Evolutionary conservation across 768 basidiomycete genomes (phyloP).

Genomic region (Coprinopsis marcescibilis): DNA sequence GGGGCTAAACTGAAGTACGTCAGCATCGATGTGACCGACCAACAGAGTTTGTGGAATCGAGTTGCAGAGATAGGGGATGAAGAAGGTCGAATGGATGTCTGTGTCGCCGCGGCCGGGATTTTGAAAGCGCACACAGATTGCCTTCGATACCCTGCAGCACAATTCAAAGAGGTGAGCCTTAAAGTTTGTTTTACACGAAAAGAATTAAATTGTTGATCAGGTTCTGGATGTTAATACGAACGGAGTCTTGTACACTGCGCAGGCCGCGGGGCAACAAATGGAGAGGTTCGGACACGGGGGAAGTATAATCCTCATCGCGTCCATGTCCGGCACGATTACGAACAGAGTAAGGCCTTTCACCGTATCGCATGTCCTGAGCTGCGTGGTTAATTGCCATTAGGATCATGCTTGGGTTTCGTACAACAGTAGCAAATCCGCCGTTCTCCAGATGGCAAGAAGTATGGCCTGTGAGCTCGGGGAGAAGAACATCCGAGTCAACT

Average conservation of each 20-base stretch:
- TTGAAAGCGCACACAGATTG: conserved; percentile 55
- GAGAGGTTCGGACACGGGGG: conserved; percentile 45
- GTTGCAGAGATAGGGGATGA: conserved; percentile 55
- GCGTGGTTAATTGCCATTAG: conserved; percentile 25
- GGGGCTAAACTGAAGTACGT: conserved; percentile 52
- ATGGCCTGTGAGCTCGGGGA: conserved; percentile 77
- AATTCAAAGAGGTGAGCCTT: conserved; percentile 53
- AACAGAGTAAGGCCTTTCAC: conserved; percentile 45
- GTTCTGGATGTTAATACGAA: conserved; percentile 66
- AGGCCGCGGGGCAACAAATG: conserved; percentile 64
- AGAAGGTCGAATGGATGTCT: conserved; percentile 70
- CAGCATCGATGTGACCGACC: conserved; percentile 59
- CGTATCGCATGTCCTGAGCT: neutral
- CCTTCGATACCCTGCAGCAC: conserved; percentile 56
- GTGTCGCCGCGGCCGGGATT: conserved; percentile 75
- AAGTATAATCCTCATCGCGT: conserved; percentile 60
- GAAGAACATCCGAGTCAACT: conserved; percentile 65
- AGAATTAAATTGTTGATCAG: conserved; percentile 22
- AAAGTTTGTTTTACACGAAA: neutral
- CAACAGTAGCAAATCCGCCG: conserved; percentile 72
- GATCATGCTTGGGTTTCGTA: conserved; percentile 74
- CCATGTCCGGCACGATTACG: conserved; percentile 66
- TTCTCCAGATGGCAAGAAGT: conserved; percentile 74
- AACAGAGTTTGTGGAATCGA: conserved; percentile 50
- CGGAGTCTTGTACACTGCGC: conserved; percentile 58